phyloP scores from a whole-genome alignment of 148 eudicot species.

The Euryodendron excelsum region DNA sequence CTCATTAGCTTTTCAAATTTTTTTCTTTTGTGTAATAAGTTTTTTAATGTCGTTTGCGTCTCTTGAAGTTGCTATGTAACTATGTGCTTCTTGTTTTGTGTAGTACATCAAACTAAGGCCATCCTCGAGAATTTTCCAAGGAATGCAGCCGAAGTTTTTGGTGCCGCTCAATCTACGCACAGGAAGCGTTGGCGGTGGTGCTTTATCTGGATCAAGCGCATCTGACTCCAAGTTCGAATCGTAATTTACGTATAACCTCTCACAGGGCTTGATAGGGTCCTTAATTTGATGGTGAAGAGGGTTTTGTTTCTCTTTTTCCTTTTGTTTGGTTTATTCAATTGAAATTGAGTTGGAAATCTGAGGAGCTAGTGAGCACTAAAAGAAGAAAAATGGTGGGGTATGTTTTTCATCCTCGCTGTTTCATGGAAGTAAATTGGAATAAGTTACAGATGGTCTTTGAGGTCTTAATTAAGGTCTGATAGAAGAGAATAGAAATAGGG shows the following conservation, averaged over 20 bases:
- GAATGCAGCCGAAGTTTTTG: conserved; percentile 21
- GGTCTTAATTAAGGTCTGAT: conserved; percentile 11
- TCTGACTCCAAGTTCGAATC: conserved; percentile 24
- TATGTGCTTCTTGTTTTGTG: conserved; percentile 1
- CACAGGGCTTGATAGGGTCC: conserved; percentile 1
- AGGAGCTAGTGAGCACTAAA: conserved; percentile 9
- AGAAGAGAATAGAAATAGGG: conserved; percentile 19
- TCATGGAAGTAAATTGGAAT: conserved; percentile 29
- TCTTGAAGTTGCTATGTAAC: neutral
- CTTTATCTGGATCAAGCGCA: conserved; percentile 30
- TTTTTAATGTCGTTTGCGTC: neutral
- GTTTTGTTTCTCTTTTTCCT: conserved; percentile 4
- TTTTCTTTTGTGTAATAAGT: neutral
- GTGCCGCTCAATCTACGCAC: conserved; percentile 17
- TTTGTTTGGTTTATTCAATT: conserved; percentile 4
- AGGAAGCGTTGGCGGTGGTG: conserved; percentile 18
- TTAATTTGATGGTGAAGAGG: conserved; percentile 15
- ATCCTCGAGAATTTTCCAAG: conserved; percentile 23
- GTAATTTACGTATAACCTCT: conserved; percentile 10
- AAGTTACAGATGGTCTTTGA: conserved; percentile 19
- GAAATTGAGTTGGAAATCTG: conserved; percentile 13
- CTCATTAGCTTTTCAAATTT: too few relatives aligned
- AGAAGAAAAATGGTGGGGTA: conserved; percentile 14
- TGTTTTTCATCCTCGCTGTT: conserved; percentile 3
- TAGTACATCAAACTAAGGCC: conserved; percentile 36